These are phyloP conservation scores for Macrocybe gigantea DNA, from an alignment of 768 basidiomycete genomes.

Conservation along the genomic window DNA sequence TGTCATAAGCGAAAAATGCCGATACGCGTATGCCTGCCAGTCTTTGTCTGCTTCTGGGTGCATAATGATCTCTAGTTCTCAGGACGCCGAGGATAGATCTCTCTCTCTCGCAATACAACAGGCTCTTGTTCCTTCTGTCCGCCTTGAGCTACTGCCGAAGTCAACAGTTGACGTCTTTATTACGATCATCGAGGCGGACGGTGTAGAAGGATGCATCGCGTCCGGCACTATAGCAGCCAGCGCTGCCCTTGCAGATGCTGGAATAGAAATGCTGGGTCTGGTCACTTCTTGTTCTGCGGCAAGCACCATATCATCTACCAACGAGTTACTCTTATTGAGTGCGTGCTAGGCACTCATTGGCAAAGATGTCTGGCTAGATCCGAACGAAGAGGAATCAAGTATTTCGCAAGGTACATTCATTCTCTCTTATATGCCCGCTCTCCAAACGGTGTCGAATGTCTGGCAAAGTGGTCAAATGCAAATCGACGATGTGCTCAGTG, in stretches of 20 bases:
- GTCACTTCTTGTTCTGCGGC: conserved; percentile 83
- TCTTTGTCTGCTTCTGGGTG: background rate
- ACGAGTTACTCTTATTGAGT: background rate
- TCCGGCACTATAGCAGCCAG: conserved; percentile 85
- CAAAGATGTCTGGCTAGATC: conserved; percentile 71
- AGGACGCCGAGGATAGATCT: conserved; percentile 94
- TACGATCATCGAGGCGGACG: conserved; percentile 87
- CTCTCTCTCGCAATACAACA: conserved; percentile 82
- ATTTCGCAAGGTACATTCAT: conserved; percentile 62
- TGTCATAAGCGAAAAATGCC: conserved; percentile 74
- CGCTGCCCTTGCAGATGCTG: conserved; percentile 88
- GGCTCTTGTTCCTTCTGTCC: conserved; percentile 75
- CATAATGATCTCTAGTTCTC: conserved; percentile 15
- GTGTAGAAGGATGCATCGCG: conserved; percentile 83
- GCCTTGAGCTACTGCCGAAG: conserved; percentile 90
- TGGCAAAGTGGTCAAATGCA: conserved; percentile 77
- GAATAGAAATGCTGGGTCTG: conserved; percentile 86
- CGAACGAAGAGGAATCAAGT: conserved; percentile 61
- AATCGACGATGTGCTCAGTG: conserved; percentile 46
- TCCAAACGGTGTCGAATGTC: conserved; percentile 76
- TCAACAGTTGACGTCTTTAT: conserved; percentile 90
- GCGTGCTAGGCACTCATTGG: conserved; percentile 50
- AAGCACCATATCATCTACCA: conserved; percentile 15
- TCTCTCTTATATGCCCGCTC: conserved; percentile 82
- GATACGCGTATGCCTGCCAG: conserved; percentile 58